A percentile compares a stretch with the other conserved stretches of the same genome.
phyloP scores from a whole-genome alignment of 306 rosid genomes.

The Castanea sativa region DNA sequence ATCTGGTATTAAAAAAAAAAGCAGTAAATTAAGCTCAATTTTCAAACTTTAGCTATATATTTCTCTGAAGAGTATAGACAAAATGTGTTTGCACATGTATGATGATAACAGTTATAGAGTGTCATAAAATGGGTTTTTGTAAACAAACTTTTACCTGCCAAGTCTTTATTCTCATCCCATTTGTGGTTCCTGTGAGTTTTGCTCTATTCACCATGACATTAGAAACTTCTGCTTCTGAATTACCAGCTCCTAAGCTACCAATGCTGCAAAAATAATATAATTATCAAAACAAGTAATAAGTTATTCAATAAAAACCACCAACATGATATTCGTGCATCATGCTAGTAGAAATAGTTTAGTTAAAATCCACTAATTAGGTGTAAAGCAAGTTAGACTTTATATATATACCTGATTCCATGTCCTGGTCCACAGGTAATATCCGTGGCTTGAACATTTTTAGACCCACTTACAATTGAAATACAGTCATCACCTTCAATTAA shows the following conservation, averaged over 20 bases:
- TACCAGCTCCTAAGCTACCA: constrained; percentile 74
- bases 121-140: constrained; percentile 4
- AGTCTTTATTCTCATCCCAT: constrained; percentile 89
- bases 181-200: constrained; percentile 57
- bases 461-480: constrained; percentile 86
- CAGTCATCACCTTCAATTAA: constrained; percentile 75
- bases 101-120: too few species aligned
- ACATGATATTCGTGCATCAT: neutral
- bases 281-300: neutral
- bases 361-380: neutral
- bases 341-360: neutral
- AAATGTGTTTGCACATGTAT: too few species aligned
- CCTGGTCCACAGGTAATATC: constrained; percentile 82
- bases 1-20: too few species aligned
- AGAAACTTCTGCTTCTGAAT: constrained; percentile 62
- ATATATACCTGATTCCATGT: constrained; percentile 79
- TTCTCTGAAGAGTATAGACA: too few species aligned
- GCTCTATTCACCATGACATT: constrained; percentile 57
- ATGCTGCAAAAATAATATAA: constrained; percentile 43
- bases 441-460: constrained; percentile 47
- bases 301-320: neutral
- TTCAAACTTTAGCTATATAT: too few species aligned
- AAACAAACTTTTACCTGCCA: constrained; percentile 67
- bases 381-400: neutral
- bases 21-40: too few species aligned